Evolutionary conservation across 1,139 yeast species (phyloP).

Genomic region (Spathaspora sp.): DNA sequence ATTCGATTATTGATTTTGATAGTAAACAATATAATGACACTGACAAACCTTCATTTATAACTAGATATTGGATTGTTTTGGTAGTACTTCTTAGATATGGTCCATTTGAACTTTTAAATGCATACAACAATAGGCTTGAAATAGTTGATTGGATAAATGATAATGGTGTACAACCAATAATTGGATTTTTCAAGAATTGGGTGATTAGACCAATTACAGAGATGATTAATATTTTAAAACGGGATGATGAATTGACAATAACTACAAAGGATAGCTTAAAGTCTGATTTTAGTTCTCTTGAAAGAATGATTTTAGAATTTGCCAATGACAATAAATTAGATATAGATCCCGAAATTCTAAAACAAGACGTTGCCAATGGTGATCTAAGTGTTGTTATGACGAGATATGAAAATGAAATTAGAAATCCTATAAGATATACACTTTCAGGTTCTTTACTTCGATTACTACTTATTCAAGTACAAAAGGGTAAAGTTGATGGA

Average conservation of each 20-base stretch:
- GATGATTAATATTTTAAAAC: slow-evolving; percentile 76
- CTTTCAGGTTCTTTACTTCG: slow-evolving; percentile 70
- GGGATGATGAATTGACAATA: slow-evolving; percentile 76
- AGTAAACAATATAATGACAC: slow-evolving; percentile 13
- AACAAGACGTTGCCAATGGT: slow-evolving; percentile 55
- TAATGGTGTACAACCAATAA: slow-evolving; percentile 60
- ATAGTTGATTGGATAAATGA: slow-evolving; percentile 56
- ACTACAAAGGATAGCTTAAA: slow-evolving; percentile 76
- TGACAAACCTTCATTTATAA: slow-evolving; percentile 47
- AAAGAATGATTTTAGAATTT: slow-evolving; percentile 84
- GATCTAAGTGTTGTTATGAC: slow-evolving; percentile 79
- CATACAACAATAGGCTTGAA: slow-evolving; percentile 51
- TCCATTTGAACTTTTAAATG: slow-evolving; percentile 44
- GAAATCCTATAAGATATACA: slow-evolving; percentile 64
- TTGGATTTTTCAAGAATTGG: slow-evolving; percentile 81
- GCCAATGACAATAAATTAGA: slow-evolving; percentile 43
- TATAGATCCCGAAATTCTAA: slow-evolving; percentile 22
- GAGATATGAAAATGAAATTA: slow-evolving; percentile 74
- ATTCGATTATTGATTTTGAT: slow-evolving; percentile 12
- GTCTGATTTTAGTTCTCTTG: slow-evolving; percentile 77
- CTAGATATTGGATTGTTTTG: slow-evolving; percentile 70
- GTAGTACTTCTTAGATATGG: slow-evolving; percentile 44
- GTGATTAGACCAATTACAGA: slow-evolving; percentile 72
- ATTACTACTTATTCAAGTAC: slow-evolving; percentile 81
- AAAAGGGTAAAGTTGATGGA: slow-evolving; percentile 94